Evolutionary conservation across 352 stramenopile genomes (phyloP).

Genomic region (Globisporangium carolinianum): DNA sequence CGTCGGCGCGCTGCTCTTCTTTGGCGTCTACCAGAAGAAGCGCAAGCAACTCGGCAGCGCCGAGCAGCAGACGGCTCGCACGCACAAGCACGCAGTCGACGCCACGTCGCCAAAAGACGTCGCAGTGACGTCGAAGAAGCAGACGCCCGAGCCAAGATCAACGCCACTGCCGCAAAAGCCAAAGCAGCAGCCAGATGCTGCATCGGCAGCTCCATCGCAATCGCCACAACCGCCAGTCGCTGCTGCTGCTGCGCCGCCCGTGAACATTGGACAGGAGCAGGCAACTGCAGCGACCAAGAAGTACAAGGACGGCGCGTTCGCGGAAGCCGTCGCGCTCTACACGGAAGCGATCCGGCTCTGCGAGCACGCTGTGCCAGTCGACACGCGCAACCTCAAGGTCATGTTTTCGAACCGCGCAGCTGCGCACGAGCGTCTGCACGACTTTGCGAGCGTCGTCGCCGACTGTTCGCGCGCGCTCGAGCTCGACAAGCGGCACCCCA

Average conservation of each 20-base stretch:
- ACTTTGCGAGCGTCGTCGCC: constrained; percentile 49
- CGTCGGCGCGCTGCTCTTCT: constrained; percentile 53
- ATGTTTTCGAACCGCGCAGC: constrained; percentile 82
- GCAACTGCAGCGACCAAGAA: constrained; percentile 67
- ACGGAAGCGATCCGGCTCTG: constrained; percentile 51
- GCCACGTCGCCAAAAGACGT: constrained; percentile 14
- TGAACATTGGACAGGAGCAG: constrained; percentile 49
- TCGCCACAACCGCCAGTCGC: constrained; percentile 9
- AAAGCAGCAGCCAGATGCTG: constrained; percentile 11
- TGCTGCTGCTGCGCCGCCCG: constrained; percentile 2
- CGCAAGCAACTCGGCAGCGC: constrained; percentile 21
- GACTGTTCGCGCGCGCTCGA: constrained; percentile 55
- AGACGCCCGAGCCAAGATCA: constrained; percentile 17
- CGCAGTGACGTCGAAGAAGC: constrained; percentile 18
- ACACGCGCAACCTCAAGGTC: constrained; percentile 76
- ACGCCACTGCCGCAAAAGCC: constrained; percentile 20
- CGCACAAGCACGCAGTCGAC: constrained; percentile 21
- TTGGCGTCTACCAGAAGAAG: constrained; percentile 38
- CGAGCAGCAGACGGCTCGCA: constrained; percentile 5
- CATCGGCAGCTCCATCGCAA: constrained; percentile 1
- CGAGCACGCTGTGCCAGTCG: constrained; percentile 44
- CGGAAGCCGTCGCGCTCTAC: constrained; percentile 67
- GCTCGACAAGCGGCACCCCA: constrained; percentile 65
- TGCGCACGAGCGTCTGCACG: constrained; percentile 61
- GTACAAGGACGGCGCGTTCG: constrained; percentile 70